Percentiles rank a stretch among this genome's conserved stretches.
These are phyloP conservation scores for Beauveria asiatica DNA, from an alignment of 2,329 filamentous ascomycete species.

Conservation along the genomic window DNA sequence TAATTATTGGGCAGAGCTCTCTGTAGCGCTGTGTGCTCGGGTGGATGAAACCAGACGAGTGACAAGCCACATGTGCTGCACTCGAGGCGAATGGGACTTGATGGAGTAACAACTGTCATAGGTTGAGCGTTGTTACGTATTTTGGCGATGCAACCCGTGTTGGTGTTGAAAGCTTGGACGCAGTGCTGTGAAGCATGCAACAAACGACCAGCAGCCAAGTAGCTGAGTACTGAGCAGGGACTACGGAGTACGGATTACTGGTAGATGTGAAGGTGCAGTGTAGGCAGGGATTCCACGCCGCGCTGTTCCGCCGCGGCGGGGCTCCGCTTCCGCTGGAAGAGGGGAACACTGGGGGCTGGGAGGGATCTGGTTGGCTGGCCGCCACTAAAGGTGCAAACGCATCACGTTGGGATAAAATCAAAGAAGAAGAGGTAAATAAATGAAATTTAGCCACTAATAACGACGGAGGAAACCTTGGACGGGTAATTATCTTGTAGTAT, in stretches of 20 bases:
- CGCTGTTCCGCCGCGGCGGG: not conserved
- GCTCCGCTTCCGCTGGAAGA: conserved; percentile 3
- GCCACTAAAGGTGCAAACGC: not conserved
- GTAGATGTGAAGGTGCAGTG: not conserved
- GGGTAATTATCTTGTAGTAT: too few relatives aligned
- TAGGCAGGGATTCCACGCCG: not conserved
- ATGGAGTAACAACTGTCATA: not conserved
- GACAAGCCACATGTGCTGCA: not conserved
- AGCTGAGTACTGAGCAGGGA: not conserved
- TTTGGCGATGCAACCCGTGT: not conserved
- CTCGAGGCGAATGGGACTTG: not conserved
- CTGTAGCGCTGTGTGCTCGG: not conserved
- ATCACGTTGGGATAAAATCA: not conserved
- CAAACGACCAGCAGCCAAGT: not conserved
- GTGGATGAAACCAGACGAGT: not conserved
- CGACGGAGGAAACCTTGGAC: not conserved
- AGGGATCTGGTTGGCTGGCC: not conserved
- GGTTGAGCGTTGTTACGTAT: not conserved
- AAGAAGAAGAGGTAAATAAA: not conserved
- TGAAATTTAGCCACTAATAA: not conserved
- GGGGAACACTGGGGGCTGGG: not conserved
- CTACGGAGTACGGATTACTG: too few relatives aligned
- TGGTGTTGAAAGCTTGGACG: not conserved
- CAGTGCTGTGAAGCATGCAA: not conserved
- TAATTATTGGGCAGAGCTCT: not conserved